A percentile compares a stretch with the other conserved stretches of the same genome.
Evolutionary conservation across 2,329 filamentous ascomycete genomes (phyloP).

Genomic region (Cercospora sp.): DNA sequence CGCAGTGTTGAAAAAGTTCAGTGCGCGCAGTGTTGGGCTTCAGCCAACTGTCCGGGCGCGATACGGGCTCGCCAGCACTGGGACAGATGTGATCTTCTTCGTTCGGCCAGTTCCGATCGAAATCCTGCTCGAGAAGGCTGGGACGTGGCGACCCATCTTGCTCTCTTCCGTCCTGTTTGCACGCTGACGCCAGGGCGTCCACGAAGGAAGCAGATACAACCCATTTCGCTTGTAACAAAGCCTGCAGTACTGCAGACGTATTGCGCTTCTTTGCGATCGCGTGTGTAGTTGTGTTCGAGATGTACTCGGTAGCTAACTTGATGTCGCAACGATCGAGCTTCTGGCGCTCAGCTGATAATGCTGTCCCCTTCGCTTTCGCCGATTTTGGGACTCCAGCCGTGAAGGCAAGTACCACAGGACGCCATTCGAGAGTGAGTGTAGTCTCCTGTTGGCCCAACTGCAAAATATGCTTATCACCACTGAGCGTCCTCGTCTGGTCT

Average conservation of each 20-base stretch:
- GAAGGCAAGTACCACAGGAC: slow-evolving; percentile 77
- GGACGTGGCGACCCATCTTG: slow-evolving; percentile 27
- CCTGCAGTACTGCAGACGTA: slow-evolving; percentile 81
- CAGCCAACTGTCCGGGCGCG: slow-evolving; percentile 63
- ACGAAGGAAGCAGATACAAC: slow-evolving; percentile 75
- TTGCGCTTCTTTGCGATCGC: slow-evolving; percentile 88
- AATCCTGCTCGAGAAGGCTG: slow-evolving; percentile 70
- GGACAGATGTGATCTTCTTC: slow-evolving; percentile 70
- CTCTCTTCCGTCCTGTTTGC: slow-evolving; percentile 40
- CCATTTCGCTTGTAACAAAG: slow-evolving; percentile 75
- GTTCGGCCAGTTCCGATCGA: slow-evolving; percentile 75
- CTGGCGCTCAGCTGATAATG: slow-evolving; percentile 61
- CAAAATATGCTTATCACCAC: slow-evolving; percentile 59
- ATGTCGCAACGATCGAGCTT: slow-evolving; percentile 83
- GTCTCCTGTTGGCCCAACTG: slow-evolving; percentile 64
- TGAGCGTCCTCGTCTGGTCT: slow-evolving; percentile 38
- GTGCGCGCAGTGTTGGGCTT: slow-evolving; percentile 65
- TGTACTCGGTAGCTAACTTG: slow-evolving; percentile 75
- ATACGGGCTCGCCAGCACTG: slow-evolving; percentile 71
- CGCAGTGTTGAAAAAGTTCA: slow-evolving; percentile 81
- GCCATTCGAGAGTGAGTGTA: slow-evolving; percentile 58
- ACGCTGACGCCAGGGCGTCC: slow-evolving; percentile 66
- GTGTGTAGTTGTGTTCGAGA: slow-evolving; percentile 73
- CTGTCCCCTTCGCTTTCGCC: slow-evolving; percentile 49
- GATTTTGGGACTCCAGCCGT: slow-evolving; percentile 65